Percentiles rank a stretch among this genome's conserved stretches.
phyloP scores from a whole-genome alignment of 495 filamentous ascomycete species.

The Chaetomium tenue region DNA sequence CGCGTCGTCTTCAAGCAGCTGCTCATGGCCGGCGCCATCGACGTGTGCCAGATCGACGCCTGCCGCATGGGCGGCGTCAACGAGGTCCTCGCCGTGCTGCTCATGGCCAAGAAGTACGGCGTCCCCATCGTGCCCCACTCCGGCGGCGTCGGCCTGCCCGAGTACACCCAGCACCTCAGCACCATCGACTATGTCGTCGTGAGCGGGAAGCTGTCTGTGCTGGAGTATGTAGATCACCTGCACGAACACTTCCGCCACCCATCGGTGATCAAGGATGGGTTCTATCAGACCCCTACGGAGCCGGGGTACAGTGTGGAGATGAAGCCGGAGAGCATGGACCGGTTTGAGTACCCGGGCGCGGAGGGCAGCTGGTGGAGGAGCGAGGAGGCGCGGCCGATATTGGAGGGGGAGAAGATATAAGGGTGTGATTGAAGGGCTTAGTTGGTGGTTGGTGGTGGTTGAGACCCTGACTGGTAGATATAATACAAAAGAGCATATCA shows the following conservation, averaged over 20 bases:
- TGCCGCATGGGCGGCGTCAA: slow-evolving; percentile 91
- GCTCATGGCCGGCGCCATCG: slow-evolving; percentile 72
- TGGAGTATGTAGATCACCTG: slow-evolving; percentile 92
- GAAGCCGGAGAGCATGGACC: slow-evolving; percentile 82
- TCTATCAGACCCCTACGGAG: slow-evolving; percentile 79
- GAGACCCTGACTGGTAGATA: not conserved
- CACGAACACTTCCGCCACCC: slow-evolving; percentile 93
- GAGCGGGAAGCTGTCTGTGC: slow-evolving; percentile 70
- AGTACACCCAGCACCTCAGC: slow-evolving; percentile 91
- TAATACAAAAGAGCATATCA: too few species aligned
- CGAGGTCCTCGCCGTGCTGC: slow-evolving; percentile 85
- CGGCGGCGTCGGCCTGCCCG: slow-evolving; percentile 86
- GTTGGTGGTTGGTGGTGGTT: not conserved
- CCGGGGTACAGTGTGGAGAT: slow-evolving; percentile 91
- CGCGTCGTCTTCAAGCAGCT: slow-evolving; percentile 93
- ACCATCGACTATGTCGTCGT: slow-evolving; percentile 95
- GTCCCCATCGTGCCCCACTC: slow-evolving; percentile 86
- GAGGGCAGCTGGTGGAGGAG: slow-evolving; percentile 81
- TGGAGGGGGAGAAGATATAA: slow-evolving; percentile 57
- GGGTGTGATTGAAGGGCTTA: not conserved
- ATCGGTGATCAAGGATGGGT: slow-evolving; percentile 74
- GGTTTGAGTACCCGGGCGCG: slow-evolving; percentile 70
- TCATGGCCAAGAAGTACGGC: slow-evolving; percentile 82
- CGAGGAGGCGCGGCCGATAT: slow-evolving; percentile 64
- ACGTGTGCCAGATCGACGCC: slow-evolving; percentile 87